These are phyloP conservation scores for Ogataea hybrid DNA, from an alignment of 1,139 yeast genomes.

Conservation along the genomic window DNA sequence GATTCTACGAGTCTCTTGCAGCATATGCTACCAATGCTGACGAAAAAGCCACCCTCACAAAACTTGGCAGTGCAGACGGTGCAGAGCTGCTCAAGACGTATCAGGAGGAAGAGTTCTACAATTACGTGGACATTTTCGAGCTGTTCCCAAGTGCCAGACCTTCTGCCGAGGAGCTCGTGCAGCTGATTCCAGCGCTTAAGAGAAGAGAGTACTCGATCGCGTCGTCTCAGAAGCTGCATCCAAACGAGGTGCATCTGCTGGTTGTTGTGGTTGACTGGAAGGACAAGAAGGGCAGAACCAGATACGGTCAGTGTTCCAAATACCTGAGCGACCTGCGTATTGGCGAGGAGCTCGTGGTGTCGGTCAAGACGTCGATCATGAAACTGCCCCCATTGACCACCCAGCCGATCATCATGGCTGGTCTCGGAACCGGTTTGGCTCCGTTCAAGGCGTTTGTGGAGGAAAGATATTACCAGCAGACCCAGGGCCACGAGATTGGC, in stretches of 20 bases:
- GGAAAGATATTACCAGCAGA: constrained; percentile 91
- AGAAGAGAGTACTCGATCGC: constrained; percentile 99
- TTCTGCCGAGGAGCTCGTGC: constrained; percentile 64
- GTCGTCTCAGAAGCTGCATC: constrained; percentile 89
- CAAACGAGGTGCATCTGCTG: constrained; percentile 85
- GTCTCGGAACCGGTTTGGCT: constrained; percentile 97
- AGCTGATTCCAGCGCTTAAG: constrained; percentile 80
- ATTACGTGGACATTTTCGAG: constrained; percentile 78
- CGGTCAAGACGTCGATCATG: constrained; percentile 97
- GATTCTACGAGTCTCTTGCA: constrained; percentile 83
- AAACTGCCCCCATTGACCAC: constrained; percentile 84
- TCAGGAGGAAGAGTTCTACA: constrained; percentile 79
- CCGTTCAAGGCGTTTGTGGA: constrained; percentile 98
- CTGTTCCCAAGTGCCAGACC: constrained; percentile 87
- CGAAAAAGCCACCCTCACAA: constrained; percentile 61
- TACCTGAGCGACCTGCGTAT: constrained; percentile 74
- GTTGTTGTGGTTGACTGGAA: constrained; percentile 97
- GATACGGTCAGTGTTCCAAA: constrained; percentile 95
- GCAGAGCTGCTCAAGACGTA: constrained; percentile 82
- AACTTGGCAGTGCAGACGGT: constrained; percentile 74
- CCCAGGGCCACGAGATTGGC: constrained; percentile 88
- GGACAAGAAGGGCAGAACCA: constrained; percentile 78
- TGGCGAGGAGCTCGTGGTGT: constrained; percentile 87
- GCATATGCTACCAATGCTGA: constrained; percentile 67
- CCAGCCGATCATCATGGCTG: constrained; percentile 95